Evolutionary conservation across 202 grass and related monocot genomes (phyloP).

Genomic region (Setaria viridis): DNA sequence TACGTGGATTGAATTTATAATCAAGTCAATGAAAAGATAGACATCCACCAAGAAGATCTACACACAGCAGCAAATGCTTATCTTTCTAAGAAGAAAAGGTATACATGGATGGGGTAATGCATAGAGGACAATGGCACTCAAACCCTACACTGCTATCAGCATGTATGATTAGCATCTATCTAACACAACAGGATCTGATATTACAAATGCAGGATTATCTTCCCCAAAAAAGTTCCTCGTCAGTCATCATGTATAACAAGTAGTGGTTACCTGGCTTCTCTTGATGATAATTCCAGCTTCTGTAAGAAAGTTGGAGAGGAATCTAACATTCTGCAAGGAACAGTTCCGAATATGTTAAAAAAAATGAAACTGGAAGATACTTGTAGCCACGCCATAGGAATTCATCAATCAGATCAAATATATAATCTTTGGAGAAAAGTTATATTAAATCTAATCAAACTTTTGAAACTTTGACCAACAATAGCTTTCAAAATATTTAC

Average conservation of each 20-base stretch:
- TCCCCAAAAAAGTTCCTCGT: background rate
- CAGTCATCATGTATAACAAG: background rate
- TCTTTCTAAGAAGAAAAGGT: background rate
- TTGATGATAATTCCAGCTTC: conserved; percentile 97
- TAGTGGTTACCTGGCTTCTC: conserved; percentile 76
- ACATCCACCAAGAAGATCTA: conserved; percentile 11
- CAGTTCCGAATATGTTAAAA: conserved; percentile 37
- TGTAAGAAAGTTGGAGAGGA: conserved; percentile 85
- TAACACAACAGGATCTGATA: conserved; percentile 18
- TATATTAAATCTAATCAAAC: background rate
- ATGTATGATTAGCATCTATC: conserved; percentile 19
- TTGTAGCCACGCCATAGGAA: background rate
- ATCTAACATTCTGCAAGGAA: conserved; percentile 88
- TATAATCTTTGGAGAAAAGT: background rate
- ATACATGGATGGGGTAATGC: background rate
- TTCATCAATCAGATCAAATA: conserved; percentile 35
- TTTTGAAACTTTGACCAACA: background rate
- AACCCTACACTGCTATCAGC: conserved; percentile 9
- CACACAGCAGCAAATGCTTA: background rate
- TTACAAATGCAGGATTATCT: background rate
- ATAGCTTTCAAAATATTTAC: too few relatives aligned
- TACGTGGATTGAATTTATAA: conserved; percentile 21
- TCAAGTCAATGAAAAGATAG: background rate
- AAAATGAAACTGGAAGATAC: conserved; percentile 12
- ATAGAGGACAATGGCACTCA: background rate